Base-by-base conservation (phyloP, 2,329 filamentous ascomycete species). In the Malbranchea zuffiana region DNA sequence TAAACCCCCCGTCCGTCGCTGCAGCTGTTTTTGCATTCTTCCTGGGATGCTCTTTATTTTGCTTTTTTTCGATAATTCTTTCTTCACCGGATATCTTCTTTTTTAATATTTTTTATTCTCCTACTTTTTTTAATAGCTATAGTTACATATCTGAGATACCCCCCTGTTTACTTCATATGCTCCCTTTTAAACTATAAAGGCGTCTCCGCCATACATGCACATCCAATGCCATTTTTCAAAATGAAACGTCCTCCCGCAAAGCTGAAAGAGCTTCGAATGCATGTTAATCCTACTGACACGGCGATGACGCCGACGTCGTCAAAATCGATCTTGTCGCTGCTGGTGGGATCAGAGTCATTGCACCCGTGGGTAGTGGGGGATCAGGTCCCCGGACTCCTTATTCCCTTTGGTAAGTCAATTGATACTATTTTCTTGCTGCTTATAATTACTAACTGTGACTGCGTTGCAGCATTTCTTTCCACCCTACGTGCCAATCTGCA, bases 401-500 rank as follows among this genome's bases (percentile, higher is more conserved):
- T 52, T 45, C 54, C 53, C 32, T 46, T 54, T 32, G 50, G 54
- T 57, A 47, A 42, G 32, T 33, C 26, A 24, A 8, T 31, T 18
- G 32, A 17, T 12, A 32, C 37, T 29, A 27, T 32, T 37, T 35
- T 6, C 25, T 17, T 36, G 19, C 31, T 19, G 7, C 35, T 35
- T 30, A 30, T 6, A 16, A 35, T 35, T 6, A 5, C 28, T 40
- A 26, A 20, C n/a, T 23, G 13, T 32, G 20, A 24, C 27, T 12
- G 17, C 12, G 11, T 24, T 38, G 6, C 59, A 90, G 83, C 82
- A 17, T 90, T 90, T 66, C 80, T 90, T 60, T 80, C 77, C 39
- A 88, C 84, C 49, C 70, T 90, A 11, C 77, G 82, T 48, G 81
- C 81, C 45, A 90, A 90, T 53, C 72, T 90, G 38, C 78, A 79